Percentiles rank a stretch among this genome's conserved stretches.
phyloP scores from a whole-genome alignment of 129 eudicot genomes.

The Saposhnikovia divaricata region DNA sequence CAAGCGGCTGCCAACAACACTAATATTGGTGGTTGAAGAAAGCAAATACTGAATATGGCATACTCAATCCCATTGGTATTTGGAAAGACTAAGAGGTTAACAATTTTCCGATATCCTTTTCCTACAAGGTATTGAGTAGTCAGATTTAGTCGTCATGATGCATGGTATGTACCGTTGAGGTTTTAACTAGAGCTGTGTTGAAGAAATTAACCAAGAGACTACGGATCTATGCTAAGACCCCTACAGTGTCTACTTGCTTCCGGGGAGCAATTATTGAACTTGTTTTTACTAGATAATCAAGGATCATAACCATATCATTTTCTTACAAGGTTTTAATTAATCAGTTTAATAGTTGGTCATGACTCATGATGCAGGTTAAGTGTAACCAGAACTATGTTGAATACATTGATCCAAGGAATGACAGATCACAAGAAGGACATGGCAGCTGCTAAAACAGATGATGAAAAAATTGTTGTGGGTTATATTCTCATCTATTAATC shows the following conservation, averaged over 20 bases:
- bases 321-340: not conserved
- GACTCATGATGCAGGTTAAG: constrained; percentile 44
- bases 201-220: too few relatives aligned
- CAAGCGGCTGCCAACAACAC: too few relatives aligned
- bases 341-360: not conserved
- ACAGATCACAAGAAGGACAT: constrained; percentile 57
- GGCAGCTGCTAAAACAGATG: constrained; percentile 53
- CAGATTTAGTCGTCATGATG: too few relatives aligned
- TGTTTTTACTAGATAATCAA: not conserved
- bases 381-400: constrained; percentile 40
- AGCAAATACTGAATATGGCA: too few relatives aligned
- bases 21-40: too few relatives aligned
- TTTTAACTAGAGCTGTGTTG: not conserved
- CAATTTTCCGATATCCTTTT: too few relatives aligned
- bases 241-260: not conserved
- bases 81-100: too few relatives aligned
- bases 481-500: not conserved
- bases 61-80: too few relatives aligned
- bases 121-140: too few relatives aligned
- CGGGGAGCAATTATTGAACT: not conserved
- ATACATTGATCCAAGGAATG: constrained; percentile 69
- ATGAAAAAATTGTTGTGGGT: constrained; percentile 42
- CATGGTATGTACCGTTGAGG: not conserved
- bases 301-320: not conserved
- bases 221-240: not conserved